Evolutionary conservation across 2,329 filamentous ascomycete genomes (phyloP), one percentile per base, ranked within the genome.

Genomic region (Talaromyces sp.): DNA sequence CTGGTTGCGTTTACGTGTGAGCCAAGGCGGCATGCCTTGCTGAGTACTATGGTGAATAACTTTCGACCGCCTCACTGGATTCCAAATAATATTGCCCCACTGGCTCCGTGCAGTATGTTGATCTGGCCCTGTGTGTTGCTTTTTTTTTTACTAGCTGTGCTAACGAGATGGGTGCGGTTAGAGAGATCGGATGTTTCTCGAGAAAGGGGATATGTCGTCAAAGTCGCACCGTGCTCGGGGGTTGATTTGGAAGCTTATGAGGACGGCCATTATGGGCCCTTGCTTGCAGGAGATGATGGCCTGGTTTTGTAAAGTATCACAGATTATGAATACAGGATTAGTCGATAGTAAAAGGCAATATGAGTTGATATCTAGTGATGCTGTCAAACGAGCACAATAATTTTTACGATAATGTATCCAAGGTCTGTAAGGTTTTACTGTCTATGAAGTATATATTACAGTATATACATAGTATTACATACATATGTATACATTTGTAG

Each of bases 1-100:
- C 40, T 63, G 12, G 61, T 53, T 4, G 61, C 61, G 14, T 63
- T 63, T 40, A 60, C 57, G 28, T 61, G 57, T n/a, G 61, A 63
- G 33, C 53, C 59, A 5, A 5, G 12, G 9, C 42, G 57, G 18
- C 27, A 30, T 3, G 14, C 44, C 8, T 27, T 63, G n/a, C 40
- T 63, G 27, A 14, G 14, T 7, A 60, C 58, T 4, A 60, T 63
- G 14, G 28, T 33, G 7, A 3, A 44, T 9, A 44, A 36, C 36
- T 61, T 63, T 34, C 52, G 23, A 14, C 58, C 36, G 10, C 61
- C 61, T 4, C 14, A 14, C 12, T 63, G 61, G 61, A 53, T 57
- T 10, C 52, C n/a, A 10, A 23, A 44, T 14, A 8, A 53, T 31
- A 5, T 5, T 9, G 12, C 4, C 16, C 50, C 23, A 4, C 14